Conservation (phyloP, 1,139 yeast species). For the Pneumocystis sp. region DNA sequence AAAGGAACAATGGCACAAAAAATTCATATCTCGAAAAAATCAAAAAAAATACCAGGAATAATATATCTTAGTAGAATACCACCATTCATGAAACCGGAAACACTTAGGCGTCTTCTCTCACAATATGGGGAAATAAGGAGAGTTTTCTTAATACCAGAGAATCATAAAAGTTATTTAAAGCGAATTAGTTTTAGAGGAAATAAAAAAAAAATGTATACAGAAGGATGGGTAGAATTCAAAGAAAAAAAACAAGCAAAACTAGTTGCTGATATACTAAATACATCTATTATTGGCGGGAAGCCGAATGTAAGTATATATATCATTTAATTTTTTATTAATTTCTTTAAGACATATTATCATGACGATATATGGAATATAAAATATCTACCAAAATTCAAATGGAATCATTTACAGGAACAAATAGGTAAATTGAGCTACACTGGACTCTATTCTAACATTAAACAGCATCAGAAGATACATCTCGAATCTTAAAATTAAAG, state of each 20-base stretch:
- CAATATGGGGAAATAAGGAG: slow-evolving; percentile 80
- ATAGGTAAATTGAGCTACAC: neutral
- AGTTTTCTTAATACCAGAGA: slow-evolving; percentile 77
- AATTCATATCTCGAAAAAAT: neutral
- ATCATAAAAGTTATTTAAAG: slow-evolving; percentile 43
- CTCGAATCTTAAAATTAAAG: slow-evolving; percentile 72
- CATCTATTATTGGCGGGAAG: slow-evolving; percentile 55
- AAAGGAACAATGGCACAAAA: neutral
- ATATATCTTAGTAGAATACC: slow-evolving; percentile 82
- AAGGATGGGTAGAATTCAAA: slow-evolving; percentile 94
- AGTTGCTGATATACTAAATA: slow-evolving; percentile 75
- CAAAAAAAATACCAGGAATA: slow-evolving; percentile 57
- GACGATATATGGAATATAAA: slow-evolving; percentile 88
- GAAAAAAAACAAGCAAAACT: slow-evolving; percentile 76
- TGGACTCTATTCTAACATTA: neutral
- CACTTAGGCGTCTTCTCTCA: slow-evolving; percentile 61
- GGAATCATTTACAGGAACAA: slow-evolving; percentile 90
- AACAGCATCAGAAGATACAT: slow-evolving; percentile 72
- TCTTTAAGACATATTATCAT: slow-evolving; percentile 41
- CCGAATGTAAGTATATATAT: slow-evolving; percentile 62
- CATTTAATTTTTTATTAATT: neutral
- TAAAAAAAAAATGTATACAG: slow-evolving; percentile 71
- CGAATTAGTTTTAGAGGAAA: slow-evolving; percentile 88
- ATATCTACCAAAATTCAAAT: slow-evolving; percentile 79
- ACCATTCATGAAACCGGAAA: slow-evolving; percentile 93